Evolutionary conservation across 2,329 filamentous ascomycete species (phyloP).

Genomic region (Fusarium xylarioides): DNA sequence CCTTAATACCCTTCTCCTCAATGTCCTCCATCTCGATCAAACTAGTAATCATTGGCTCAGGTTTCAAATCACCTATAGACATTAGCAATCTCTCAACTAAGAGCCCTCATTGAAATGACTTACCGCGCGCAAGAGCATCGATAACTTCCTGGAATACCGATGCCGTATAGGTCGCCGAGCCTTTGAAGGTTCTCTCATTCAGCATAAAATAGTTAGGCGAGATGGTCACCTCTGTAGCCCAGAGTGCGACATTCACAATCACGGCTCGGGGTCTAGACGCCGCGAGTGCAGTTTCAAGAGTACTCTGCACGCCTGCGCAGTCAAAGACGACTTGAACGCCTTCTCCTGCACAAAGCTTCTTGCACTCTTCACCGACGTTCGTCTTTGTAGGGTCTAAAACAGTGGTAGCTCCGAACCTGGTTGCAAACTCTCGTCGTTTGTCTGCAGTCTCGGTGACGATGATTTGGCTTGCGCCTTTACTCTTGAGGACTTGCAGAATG

Average conservation of each 20-base stretch:
- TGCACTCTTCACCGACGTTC: background rate
- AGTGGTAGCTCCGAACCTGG: background rate
- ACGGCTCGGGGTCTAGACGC: background rate
- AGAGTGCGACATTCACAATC: background rate
- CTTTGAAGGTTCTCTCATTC: background rate
- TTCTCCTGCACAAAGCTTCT: background rate
- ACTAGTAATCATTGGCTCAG: background rate
- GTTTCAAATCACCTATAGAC: background rate
- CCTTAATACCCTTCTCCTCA: background rate
- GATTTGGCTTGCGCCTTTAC: background rate
- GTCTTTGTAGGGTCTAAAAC: background rate
- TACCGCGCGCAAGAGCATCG: background rate
- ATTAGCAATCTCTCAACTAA: background rate
- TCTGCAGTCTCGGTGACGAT: background rate
- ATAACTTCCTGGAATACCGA: background rate
- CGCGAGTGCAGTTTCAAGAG: background rate
- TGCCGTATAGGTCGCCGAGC: background rate
- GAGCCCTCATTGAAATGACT: rapidly evolving
- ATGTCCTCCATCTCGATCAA: background rate
- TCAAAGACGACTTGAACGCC: background rate
- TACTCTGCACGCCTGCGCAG: background rate
- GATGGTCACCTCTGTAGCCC: background rate
- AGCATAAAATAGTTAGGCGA: background rate
- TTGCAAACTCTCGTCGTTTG: background rate
- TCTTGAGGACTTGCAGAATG: background rate